Evolutionary conservation across 2,329 filamentous ascomycete species (phyloP).

Genomic region (Diaporthe citrichinensis): DNA sequence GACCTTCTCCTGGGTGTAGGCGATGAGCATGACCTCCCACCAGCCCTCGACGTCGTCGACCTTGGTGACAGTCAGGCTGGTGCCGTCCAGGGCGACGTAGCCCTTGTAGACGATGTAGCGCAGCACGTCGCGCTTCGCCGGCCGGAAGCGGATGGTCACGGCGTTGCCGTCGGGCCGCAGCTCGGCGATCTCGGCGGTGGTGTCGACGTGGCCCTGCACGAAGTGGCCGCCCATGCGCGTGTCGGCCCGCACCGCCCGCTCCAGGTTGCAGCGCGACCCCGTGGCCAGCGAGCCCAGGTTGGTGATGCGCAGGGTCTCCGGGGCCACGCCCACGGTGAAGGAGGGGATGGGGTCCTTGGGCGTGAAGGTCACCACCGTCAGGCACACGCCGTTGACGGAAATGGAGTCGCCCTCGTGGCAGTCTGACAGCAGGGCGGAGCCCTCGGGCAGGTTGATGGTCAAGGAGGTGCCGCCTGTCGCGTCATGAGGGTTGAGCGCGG

Average conservation of each 20-base stretch:
- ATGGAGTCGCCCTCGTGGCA: constrained; percentile 94
- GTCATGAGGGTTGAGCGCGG: constrained; percentile 84
- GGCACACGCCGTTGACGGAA: constrained; percentile 93
- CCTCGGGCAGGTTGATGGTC: constrained; percentile 80
- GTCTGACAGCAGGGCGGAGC: constrained; percentile 83
- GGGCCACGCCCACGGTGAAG: constrained; percentile 95
- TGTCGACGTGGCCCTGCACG: constrained; percentile 97
- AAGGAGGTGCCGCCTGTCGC: constrained; percentile 89
- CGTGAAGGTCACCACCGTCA: constrained; percentile 81
- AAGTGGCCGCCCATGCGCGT: constrained; percentile 99
- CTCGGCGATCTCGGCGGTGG: constrained; percentile 80
- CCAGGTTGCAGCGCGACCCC: constrained; percentile 85
- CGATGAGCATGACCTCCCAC: constrained; percentile 98
- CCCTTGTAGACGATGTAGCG: constrained; percentile 96
- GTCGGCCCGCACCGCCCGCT: constrained; percentile 89
- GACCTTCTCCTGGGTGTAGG: constrained; percentile 94
- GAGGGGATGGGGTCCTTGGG: constrained; percentile 51
- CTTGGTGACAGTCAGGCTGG: constrained; percentile 90
- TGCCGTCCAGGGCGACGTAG: constrained; percentile 93
- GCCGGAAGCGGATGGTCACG: constrained; percentile 85
- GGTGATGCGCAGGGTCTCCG: constrained; percentile 95
- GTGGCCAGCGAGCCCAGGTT: constrained; percentile 84
- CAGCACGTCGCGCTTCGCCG: constrained; percentile 77
- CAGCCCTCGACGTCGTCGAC: constrained; percentile 85
- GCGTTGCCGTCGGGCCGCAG: constrained; percentile 90